These are phyloP conservation scores for Copromyces sp. DNA, from an alignment of 495 filamentous ascomycete species.

Conservation along the genomic window DNA sequence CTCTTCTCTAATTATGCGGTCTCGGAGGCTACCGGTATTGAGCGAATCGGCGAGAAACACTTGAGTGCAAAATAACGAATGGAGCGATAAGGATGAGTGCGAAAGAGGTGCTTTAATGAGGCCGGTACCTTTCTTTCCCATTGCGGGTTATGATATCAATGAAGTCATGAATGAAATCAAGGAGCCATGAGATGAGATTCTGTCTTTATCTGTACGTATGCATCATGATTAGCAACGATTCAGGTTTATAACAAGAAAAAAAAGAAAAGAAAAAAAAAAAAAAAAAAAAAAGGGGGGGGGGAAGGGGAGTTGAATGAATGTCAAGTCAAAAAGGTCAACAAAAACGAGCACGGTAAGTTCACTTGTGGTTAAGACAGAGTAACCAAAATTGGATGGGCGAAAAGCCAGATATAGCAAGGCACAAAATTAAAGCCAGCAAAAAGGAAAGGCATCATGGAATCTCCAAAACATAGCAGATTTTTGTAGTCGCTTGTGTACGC, in stretches of 20 bases:
- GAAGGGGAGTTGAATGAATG: neutral
- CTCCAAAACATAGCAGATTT: neutral
- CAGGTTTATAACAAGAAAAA: neutral
- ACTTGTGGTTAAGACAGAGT: neutral
- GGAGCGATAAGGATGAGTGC: neutral
- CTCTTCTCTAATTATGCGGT: neutral
- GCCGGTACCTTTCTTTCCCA: neutral
- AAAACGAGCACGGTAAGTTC: neutral
- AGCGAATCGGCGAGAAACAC: neutral
- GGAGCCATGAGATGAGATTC: neutral
- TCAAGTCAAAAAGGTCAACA: neutral
- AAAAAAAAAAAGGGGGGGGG: too few species aligned
- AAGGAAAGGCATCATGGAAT: neutral
- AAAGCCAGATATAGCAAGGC: neutral
- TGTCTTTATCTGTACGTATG: neutral
- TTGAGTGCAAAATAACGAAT: neutral
- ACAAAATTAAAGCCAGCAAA: neutral
- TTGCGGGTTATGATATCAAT: neutral
- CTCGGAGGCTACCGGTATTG: neutral
- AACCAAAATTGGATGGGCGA: neutral
- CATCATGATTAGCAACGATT: neutral
- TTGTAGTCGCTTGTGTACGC: constrained; percentile 20
- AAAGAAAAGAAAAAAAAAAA: too few species aligned
- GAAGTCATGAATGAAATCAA: neutral
- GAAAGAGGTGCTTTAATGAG: neutral